phyloP scores from a whole-genome alignment of 257 asterid genomes.

The Solanum clarkiae region DNA sequence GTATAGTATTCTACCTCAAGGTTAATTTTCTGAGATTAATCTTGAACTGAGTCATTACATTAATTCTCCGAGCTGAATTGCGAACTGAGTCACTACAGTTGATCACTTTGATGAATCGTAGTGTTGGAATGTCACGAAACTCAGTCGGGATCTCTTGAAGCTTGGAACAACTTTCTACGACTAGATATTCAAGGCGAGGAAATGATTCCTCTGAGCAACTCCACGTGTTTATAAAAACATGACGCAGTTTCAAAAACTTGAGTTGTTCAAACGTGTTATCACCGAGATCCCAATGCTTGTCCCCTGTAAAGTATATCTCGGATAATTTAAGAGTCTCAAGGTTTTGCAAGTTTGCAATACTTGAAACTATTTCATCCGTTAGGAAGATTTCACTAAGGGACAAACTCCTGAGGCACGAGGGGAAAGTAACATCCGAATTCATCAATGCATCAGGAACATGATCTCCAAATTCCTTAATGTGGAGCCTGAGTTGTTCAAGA shows the following conservation, averaged over 20 bases:
- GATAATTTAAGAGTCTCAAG: not conserved
- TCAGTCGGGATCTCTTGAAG: not conserved
- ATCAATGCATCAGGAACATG: not conserved
- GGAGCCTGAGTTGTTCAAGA: too few species aligned
- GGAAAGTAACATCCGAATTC: not conserved
- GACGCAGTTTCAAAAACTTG: not conserved
- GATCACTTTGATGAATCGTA: too few species aligned
- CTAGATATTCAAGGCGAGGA: fast-evolving
- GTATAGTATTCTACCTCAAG: fast-evolving
- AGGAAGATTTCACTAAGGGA: not conserved
- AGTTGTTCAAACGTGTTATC: fast-evolving
- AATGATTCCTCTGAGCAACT: not conserved
- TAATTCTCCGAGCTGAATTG: not conserved
- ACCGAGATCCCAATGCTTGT: not conserved
- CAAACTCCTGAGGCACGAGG: not conserved
- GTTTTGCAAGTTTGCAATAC: not conserved
- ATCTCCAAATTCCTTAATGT: too few species aligned
- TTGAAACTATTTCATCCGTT: not conserved
- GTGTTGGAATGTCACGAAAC: too few species aligned
- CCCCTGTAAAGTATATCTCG: not conserved
- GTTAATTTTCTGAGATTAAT: not conserved
- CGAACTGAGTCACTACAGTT: too few species aligned
- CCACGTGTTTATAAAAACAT: not conserved
- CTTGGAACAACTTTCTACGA: not conserved
- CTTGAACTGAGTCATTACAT: not conserved